Base-by-base conservation (phyloP, 257 asterid species). In the Jacaranda mimosifolia region DNA sequence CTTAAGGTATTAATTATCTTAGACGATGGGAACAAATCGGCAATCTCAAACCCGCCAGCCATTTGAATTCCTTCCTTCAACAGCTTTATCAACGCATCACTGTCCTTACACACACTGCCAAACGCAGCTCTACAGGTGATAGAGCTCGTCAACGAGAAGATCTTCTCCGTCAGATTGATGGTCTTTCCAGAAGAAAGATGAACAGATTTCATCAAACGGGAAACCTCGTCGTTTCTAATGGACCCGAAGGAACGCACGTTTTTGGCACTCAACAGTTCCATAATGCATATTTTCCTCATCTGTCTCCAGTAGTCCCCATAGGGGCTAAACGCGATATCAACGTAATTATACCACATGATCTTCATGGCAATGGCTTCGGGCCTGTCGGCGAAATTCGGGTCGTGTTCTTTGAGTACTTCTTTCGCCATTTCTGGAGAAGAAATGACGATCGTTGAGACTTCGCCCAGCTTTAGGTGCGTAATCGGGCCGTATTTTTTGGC, bases 211-310 rank as follows among this genome's bases (percentile, higher is more conserved):
- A 77, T 18, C 15, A 81, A 19, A 3, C 62, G 76, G 3, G 60
- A 38, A 6, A 72, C 77, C 65, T 81, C 84, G 3, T 82, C 74
- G 3, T 59, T 21, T 0, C 83, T 21, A 4, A 77, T 82, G 36
- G 76, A 62, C 10, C 52, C 63, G 18, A 67, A 77, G 0, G 80
- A 62, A 0, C 76, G 60, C 8, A 82, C 86, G n/a, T 49, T 78
- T 12, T 71, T 78, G 0, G 83, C 56, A 19, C 77, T 68, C 35
- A 82, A 26, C 8, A 82, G 76, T 7, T 82, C 80, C 59, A 68
- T 7, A 15, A 77, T 42, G 70, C 86, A 78, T 9, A 82, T 82
- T 10, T 68, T 82, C 11, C 86, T 55, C 83, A 78, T 82, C 55
- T 82, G 83, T 0, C 75, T 49, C 86, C 86, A 82, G 55, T 67